Conservation (phyloP, 169 alveolate genomes). For the Plasmodium relictum region DNA sequence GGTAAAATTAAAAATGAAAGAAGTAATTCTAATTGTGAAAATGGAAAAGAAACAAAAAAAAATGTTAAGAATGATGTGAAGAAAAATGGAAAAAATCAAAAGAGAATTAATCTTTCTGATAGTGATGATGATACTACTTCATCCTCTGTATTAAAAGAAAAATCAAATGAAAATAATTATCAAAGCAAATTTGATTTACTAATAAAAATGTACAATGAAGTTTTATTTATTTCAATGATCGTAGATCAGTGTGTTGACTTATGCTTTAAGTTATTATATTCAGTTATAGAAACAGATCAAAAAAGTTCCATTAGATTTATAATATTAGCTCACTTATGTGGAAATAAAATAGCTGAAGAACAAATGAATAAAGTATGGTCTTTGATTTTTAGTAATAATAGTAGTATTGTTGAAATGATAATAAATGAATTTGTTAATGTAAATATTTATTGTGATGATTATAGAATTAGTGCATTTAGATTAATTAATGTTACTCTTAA, state of each 20-base stretch:
- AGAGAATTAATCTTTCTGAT: constrained; percentile 53
- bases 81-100: constrained; percentile 7
- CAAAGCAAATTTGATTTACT: constrained; percentile 34
- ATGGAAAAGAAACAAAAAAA: neutral
- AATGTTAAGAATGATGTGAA: neutral
- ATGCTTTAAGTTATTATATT: constrained; percentile 69
- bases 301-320: constrained; percentile 81
- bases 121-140: constrained; percentile 19
- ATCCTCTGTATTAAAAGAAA: neutral
- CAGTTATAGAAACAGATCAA: constrained; percentile 86
- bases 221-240: constrained; percentile 43
- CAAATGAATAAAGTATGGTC: constrained; percentile 85
- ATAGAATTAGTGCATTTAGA: constrained; percentile 70
- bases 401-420: constrained; percentile 83
- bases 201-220: constrained; percentile 69
- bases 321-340: constrained; percentile 83
- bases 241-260: constrained; percentile 72
- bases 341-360: constrained; percentile 78
- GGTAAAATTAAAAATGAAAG: neutral
- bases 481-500: constrained; percentile 42
- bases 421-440: constrained; percentile 79
- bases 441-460: constrained; percentile 55
- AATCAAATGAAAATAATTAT: neutral
- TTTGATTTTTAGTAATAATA: constrained; percentile 86
- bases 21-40: neutral